A percentile compares a stretch with the other conserved stretches of the same genome.
phyloP scores from a whole-genome alignment of 2,329 filamentous ascomycete species.

The Colletotrichum eremochloae region DNA sequence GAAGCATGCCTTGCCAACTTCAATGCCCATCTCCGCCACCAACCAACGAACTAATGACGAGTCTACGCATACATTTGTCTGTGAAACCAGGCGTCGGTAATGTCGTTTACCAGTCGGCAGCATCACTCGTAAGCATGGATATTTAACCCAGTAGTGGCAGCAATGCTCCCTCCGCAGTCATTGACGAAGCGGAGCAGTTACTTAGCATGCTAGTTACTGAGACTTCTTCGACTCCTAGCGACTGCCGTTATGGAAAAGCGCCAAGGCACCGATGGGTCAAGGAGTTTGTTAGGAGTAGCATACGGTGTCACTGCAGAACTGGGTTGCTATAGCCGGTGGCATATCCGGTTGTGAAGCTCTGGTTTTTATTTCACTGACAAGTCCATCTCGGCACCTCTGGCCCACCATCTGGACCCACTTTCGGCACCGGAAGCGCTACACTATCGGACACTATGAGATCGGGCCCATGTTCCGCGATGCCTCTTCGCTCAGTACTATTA shows the following conservation, averaged over 20 bases:
- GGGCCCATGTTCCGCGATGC: conserved; percentile 6
- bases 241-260: background rate
- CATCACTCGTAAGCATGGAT: background rate
- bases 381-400: background rate
- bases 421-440: conserved; percentile 7
- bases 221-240: background rate
- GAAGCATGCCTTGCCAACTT: too few relatives aligned
- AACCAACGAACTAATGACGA: background rate
- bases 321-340: too few relatives aligned
- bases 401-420: background rate
- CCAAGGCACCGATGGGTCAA: background rate
- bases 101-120: background rate
- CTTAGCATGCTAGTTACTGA: background rate
- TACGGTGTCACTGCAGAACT: background rate
- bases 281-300: background rate
- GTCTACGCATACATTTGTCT: background rate
- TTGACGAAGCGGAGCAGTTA: background rate
- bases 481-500: background rate
- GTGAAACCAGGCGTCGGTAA: background rate
- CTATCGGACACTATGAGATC: background rate
- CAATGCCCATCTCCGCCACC: too few relatives aligned
- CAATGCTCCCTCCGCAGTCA: background rate
- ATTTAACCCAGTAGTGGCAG: background rate
- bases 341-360: background rate
- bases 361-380: background rate